These are phyloP conservation scores for Stagonosporopsis chrysanthemi DNA, from an alignment of 2,329 filamentous ascomycete species.

Conservation along the genomic window DNA sequence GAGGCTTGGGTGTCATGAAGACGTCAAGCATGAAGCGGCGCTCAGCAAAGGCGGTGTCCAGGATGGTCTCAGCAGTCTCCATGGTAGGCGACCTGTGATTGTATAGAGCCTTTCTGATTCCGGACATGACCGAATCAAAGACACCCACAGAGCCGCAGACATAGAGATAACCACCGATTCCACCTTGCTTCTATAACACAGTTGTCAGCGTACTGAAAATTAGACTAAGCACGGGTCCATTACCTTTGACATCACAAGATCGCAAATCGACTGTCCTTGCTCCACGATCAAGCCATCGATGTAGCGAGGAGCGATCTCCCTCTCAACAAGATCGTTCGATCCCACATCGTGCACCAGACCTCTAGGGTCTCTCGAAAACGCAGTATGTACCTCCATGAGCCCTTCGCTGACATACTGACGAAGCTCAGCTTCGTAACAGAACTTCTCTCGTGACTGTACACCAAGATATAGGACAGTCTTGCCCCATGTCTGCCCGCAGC, in stretches of 20 bases:
- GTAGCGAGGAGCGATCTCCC: conserved; percentile 59
- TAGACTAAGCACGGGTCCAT: conserved; percentile 10
- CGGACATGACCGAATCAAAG: conserved; percentile 64
- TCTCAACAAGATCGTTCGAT: conserved; percentile 57
- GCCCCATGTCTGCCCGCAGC: conserved; percentile 29
- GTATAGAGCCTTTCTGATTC: conserved; percentile 63
- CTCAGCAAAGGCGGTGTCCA: conserved; percentile 36
- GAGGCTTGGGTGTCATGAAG: conserved; percentile 37
- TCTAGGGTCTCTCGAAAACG: conserved; percentile 60
- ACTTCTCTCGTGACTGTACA: conserved; percentile 33
- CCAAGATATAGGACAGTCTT: conserved; percentile 33
- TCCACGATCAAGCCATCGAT: conserved; percentile 62
- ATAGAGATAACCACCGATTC: conserved; percentile 52
- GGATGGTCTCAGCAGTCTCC: conserved; percentile 31
- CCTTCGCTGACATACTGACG: conserved; percentile 52
- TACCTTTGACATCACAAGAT: conserved; percentile 63
- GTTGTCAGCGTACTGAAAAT: not conserved
- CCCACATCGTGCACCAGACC: conserved; percentile 58
- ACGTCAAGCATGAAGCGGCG: conserved; percentile 36
- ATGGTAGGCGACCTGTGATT: conserved; percentile 35
- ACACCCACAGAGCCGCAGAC: conserved; percentile 59
- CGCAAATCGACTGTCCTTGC: conserved; percentile 60
- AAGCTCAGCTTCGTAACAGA: conserved; percentile 34
- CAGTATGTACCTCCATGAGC: conserved; percentile 61
- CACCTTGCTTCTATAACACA: conserved; percentile 19